Evolutionary conservation across 345 rosid species (phyloP).

Genomic region (Eucalyptus sideroxylon): DNA sequence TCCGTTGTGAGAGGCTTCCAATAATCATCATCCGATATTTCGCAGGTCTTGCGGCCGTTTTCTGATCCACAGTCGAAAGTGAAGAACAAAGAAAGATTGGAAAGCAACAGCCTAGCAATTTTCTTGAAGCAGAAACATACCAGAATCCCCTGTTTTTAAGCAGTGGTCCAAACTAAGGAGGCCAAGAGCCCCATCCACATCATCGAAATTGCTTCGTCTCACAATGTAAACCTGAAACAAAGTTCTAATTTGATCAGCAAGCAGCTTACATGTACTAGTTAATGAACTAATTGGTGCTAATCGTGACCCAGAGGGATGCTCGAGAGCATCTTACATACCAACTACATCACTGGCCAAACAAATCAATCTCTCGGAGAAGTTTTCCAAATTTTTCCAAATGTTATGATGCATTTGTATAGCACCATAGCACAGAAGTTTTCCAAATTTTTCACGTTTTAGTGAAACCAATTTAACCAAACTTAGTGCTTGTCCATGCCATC

Average conservation of each 20-base stretch:
- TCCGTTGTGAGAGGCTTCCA: neutral
- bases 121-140: neutral
- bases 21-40: neutral
- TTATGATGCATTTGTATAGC: neutral
- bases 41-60: neutral
- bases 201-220: neutral
- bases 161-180: neutral
- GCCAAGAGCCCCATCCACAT: slow-evolving; percentile 1
- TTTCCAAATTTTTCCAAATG: neutral
- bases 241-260: neutral
- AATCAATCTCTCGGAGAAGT: neutral
- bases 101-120: neutral
- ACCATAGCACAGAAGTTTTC: neutral
- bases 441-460: neutral
- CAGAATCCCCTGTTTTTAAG: neutral
- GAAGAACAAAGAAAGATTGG: neutral
- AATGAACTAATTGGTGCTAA: neutral
- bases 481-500: neutral
- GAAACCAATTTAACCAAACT: neutral
- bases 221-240: neutral
- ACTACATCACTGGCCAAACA: neutral
- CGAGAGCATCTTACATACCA: neutral
- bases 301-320: neutral
- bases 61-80: neutral
- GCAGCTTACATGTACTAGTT: neutral